These are phyloP conservation scores for Conticribra guillardii DNA, from an alignment of 108 stramenopile genomes.

Conservation along the genomic window DNA sequence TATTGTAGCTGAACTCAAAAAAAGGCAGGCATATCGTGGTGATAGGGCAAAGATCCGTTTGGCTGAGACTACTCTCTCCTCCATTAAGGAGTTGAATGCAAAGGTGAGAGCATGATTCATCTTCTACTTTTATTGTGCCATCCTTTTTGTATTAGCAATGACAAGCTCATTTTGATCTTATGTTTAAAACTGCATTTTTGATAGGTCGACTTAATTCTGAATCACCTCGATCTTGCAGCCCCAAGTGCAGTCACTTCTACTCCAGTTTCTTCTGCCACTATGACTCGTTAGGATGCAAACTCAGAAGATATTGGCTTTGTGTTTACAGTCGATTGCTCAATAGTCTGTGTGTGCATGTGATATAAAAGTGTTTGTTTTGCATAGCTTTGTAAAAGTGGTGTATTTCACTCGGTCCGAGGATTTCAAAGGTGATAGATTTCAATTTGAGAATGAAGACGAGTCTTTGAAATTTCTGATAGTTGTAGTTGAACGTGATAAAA, in stretches of 20 bases:
- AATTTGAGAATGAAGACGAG: no score
- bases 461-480: no score
- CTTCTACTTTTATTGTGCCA: not conserved
- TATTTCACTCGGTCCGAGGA: no score
- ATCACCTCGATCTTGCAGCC: not conserved
- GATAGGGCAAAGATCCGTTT: slow-evolving; percentile 37
- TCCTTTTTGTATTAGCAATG: not conserved
- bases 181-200: no score
- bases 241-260: not conserved
- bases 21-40: slow-evolving; percentile 43
- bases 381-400: no score
- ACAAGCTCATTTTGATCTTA: not conserved
- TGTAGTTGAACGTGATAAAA: no score
- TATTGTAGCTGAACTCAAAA: slow-evolving; percentile 48
- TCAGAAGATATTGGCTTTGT: no score
- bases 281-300: not conserved
- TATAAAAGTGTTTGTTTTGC: no score
- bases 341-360: no score
- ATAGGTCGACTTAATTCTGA: not conserved
- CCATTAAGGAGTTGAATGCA: slow-evolving; percentile 16
- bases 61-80: slow-evolving; percentile 38
- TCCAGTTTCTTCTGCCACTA: not conserved
- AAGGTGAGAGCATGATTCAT: slow-evolving; percentile 9
- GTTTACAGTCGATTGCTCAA: no score
- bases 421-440: no score